Evolutionary conservation across 495 filamentous ascomycete genomes (phyloP).

Genomic region (Aspergillus ostianus): DNA sequence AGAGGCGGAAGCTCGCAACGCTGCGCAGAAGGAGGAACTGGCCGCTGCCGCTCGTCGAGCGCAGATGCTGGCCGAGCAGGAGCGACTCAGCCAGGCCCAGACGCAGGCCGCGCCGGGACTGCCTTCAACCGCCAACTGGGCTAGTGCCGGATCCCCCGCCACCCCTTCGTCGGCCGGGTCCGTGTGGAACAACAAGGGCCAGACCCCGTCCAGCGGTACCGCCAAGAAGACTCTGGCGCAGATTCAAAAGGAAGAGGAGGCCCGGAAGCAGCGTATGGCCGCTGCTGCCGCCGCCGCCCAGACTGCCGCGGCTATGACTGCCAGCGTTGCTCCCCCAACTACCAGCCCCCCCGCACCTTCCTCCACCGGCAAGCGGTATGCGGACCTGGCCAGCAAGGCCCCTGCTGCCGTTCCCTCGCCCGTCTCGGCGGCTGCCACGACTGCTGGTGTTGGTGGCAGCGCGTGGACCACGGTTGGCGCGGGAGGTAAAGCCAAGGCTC

Average conservation of each 20-base stretch:
- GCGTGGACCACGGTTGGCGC: constrained; percentile 98
- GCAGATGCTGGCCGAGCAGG: constrained; percentile 67
- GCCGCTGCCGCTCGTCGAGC: constrained; percentile 78
- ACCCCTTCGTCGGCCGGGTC: constrained; percentile 52
- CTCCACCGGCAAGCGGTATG: constrained; percentile 81
- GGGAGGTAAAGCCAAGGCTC: constrained; percentile 81
- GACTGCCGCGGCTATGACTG: constrained; percentile 40
- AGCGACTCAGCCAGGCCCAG: constrained; percentile 69
- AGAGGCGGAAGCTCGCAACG: constrained; percentile 88
- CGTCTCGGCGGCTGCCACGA: constrained; percentile 30
- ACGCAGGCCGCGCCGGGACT: constrained; percentile 63
- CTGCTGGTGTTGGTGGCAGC: constrained; percentile 26
- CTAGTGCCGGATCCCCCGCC: constrained; percentile 65
- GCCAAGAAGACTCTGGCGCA: constrained; percentile 91
- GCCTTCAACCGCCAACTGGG: constrained; percentile 90
- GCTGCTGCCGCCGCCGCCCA: constrained; percentile 52
- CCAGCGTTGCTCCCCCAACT: constrained; percentile 22
- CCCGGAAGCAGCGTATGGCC: constrained; percentile 70
- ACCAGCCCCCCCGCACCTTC: constrained; percentile 47
- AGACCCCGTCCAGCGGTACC: constrained; percentile 40
- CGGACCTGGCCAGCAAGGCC: constrained; percentile 86
- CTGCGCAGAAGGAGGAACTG: constrained; percentile 83
- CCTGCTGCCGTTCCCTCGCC: constrained; percentile 41
- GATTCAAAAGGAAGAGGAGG: constrained; percentile 95
- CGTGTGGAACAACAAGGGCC: constrained; percentile 64